phyloP scores from a whole-genome alignment of 208 protist genomes.

The Crithidia sp. region DNA sequence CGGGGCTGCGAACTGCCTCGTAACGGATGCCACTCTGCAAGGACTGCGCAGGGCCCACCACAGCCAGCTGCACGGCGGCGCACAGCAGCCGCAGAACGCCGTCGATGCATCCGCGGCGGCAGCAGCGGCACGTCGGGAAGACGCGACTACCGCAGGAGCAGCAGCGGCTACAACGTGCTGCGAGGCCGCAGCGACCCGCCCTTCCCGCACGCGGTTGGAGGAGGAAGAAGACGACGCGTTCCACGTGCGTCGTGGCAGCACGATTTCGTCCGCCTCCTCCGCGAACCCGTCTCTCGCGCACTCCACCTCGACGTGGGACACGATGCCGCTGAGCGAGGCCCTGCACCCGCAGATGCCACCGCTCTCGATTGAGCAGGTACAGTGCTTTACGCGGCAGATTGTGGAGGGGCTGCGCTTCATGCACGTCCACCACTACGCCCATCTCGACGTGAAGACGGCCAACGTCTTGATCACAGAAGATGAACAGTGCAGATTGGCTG shows the following conservation, averaged over 20 bases:
- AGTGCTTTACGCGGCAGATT: constrained; percentile 73
- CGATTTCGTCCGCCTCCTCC: constrained; percentile 6
- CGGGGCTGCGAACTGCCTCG: constrained; percentile 20
- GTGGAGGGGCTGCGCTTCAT: constrained; percentile 82
- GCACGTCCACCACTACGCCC: constrained; percentile 83
- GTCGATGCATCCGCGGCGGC: too few relatives aligned
- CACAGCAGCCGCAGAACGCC: background rate
- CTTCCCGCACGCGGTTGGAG: background rate
- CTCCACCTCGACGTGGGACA: constrained; percentile 31
- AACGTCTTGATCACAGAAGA: constrained; percentile 85
- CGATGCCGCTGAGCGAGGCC: constrained; percentile 34
- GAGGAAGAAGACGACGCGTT: constrained; percentile 14
- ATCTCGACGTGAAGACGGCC: constrained; percentile 91
- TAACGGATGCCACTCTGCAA: constrained; percentile 13
- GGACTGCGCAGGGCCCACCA: constrained; percentile 2
- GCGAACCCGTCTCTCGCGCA: background rate
- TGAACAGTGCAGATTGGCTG: constrained; percentile 87
- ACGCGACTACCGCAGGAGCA: background rate
- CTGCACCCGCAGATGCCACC: constrained; percentile 49
- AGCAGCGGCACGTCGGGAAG: background rate
- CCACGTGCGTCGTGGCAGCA: background rate
- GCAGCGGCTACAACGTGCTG: background rate
- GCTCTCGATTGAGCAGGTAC: constrained; percentile 69
- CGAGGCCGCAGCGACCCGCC: too few relatives aligned
- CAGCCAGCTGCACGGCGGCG: background rate